Evolutionary conservation across 2,329 filamentous ascomycete species (phyloP).

Genomic region (Pseudogymnoascus sp.): DNA sequence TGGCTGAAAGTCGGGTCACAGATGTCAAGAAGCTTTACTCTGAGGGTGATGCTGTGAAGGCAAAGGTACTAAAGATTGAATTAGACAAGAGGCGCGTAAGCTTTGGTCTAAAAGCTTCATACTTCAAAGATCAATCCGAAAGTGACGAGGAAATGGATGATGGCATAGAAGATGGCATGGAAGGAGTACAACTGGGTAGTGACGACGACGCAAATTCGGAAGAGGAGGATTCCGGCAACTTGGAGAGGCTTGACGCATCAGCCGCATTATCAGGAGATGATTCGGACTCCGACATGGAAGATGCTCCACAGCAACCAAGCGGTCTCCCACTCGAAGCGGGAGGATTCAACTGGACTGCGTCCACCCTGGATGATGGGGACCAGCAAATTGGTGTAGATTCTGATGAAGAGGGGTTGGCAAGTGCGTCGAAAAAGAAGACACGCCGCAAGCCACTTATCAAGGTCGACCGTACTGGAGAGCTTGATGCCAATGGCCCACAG

Average conservation of each 20-base stretch:
- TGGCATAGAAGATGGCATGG: constrained; percentile 39
- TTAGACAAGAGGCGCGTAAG: constrained; percentile 69
- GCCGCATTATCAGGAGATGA: constrained; percentile 19
- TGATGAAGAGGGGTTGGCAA: constrained; percentile 34
- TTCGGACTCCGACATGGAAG: constrained; percentile 36
- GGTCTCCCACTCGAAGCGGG: constrained; percentile 58
- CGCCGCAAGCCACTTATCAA: constrained; percentile 70
- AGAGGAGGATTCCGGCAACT: constrained; percentile 36
- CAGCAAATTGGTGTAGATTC: constrained; percentile 38
- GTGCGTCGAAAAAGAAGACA: constrained; percentile 61
- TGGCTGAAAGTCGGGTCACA: constrained; percentile 75
- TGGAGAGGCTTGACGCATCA: constrained; percentile 14
- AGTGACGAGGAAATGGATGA: constrained; percentile 43
- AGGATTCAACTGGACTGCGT: constrained; percentile 84
- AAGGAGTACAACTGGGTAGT: constrained; percentile 34
- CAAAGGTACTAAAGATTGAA: constrained; percentile 76
- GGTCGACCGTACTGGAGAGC: constrained; percentile 83
- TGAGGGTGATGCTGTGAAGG: constrained; percentile 89
- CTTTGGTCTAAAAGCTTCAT: constrained; percentile 87
- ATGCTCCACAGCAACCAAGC: constrained; percentile 23
- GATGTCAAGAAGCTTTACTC: constrained; percentile 87
- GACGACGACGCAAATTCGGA: constrained; percentile 24
- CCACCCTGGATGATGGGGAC: constrained; percentile 51
- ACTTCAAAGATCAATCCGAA: constrained; percentile 62
- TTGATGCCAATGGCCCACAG: constrained; percentile 82